These are phyloP conservation scores for Diaporthe vaccinii DNA, from an alignment of 2,329 filamentous ascomycete species.

Conservation along the genomic window DNA sequence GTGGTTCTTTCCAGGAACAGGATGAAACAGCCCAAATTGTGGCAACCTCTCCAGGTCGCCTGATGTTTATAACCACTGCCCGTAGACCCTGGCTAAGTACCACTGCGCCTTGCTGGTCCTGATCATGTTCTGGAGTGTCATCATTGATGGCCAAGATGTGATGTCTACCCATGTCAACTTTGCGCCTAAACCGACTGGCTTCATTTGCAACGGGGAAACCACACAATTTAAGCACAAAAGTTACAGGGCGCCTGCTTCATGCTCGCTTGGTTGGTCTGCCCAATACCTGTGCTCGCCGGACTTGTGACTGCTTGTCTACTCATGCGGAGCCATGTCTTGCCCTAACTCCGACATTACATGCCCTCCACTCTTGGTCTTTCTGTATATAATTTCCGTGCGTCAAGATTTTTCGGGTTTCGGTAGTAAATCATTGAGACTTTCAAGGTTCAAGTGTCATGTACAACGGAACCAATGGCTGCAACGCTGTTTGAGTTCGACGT, in stretches of 20 bases:
- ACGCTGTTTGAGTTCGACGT: not conserved
- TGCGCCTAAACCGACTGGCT: not conserved
- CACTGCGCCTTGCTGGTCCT: not conserved
- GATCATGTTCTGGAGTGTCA: not conserved
- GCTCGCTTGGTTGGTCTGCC: not conserved
- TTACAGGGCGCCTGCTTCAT: not conserved
- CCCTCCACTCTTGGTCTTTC: not conserved
- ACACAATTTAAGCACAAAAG: not conserved
- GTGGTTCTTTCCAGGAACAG: accelerated
- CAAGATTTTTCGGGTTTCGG: not conserved
- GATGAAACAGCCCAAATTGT: not conserved
- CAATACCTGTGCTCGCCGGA: not conserved
- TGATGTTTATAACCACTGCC: not conserved
- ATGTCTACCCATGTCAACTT: no score
- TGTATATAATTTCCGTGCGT: not conserved
- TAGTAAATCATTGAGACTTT: no score
- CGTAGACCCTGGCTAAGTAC: not conserved
- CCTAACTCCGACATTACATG: not conserved
- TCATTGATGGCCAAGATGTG: not conserved
- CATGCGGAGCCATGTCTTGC: no score
- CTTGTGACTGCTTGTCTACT: no score
- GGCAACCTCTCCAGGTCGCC: not conserved
- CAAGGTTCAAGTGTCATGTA: no score
- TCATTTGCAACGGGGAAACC: not conserved
- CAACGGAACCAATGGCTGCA: not conserved